A percentile compares a stretch with the other conserved stretches of the same genome.
Evolutionary conservation across 305 asterid species (phyloP).

Genomic region (Fraxinus albicans): DNA sequence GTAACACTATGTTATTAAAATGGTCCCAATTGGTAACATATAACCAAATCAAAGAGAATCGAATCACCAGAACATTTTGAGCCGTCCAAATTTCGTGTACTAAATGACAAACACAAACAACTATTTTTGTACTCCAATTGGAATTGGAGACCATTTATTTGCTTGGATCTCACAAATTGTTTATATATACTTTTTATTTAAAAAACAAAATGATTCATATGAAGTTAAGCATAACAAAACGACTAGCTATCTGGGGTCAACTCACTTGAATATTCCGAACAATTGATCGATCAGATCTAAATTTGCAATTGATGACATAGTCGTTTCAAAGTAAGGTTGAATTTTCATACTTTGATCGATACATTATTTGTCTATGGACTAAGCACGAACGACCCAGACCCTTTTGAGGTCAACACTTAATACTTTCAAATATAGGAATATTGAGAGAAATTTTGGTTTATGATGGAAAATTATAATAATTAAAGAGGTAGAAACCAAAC

Average conservation of each 20-base stretch:
- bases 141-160: slow-evolving; percentile 24
- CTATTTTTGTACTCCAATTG: background rate
- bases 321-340: background rate
- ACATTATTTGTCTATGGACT: background rate
- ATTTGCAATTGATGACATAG: background rate
- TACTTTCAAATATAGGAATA: background rate
- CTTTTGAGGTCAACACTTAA: background rate
- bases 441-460: background rate
- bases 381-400: background rate
- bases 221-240: background rate
- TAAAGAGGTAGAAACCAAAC: background rate
- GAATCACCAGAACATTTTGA: background rate
- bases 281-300: background rate
- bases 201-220: background rate
- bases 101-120: background rate
- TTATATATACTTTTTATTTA: background rate
- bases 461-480: background rate
- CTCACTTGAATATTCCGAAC: background rate
- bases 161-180: slow-evolving; percentile 2
- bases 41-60: slow-evolving; percentile 11
- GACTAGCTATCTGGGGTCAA: background rate
- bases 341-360: background rate
- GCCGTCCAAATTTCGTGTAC: slow-evolving; percentile 14
- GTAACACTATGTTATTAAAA: background rate
- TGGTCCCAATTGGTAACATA: background rate